phyloP scores from a whole-genome alignment of 768 basidiomycete genomes.

The Lenzites betulinus region DNA sequence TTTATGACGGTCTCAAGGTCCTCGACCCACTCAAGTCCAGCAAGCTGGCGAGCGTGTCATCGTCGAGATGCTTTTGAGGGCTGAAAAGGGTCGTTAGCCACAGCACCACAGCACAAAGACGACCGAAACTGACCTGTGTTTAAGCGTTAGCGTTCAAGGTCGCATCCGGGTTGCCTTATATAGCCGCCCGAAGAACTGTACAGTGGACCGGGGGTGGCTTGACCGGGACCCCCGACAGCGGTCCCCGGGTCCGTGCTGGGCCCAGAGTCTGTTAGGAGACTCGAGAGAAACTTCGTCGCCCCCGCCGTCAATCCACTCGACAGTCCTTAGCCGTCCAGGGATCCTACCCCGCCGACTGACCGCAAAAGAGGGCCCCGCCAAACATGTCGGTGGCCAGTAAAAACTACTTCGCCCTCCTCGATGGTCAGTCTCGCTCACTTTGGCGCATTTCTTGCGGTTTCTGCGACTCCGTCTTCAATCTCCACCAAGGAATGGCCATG shows the following conservation, averaged over 20 bases:
- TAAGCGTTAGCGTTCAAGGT: conserved; percentile 49
- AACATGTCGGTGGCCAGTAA: conserved; percentile 89
- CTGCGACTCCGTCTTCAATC: background rate
- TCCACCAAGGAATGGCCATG: conserved; percentile 6
- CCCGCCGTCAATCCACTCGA: conserved; percentile 24
- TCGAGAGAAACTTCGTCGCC: conserved; percentile 18
- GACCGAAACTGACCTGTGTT: conserved; percentile 55
- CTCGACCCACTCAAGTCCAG: conserved; percentile 75
- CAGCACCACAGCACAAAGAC: background rate
- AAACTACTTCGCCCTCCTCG: conserved; percentile 85
- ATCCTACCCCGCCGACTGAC: conserved; percentile 32
- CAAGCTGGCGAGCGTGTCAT: conserved; percentile 66
- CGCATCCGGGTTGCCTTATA: conserved; percentile 21
- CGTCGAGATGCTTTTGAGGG: conserved; percentile 88
- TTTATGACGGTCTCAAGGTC: conserved; percentile 86
- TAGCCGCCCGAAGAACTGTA: conserved; percentile 36
- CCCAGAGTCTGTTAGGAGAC: background rate
- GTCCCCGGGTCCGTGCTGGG: conserved; percentile 24
- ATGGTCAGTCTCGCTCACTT: conserved; percentile 50
- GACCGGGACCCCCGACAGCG: conserved; percentile 25
- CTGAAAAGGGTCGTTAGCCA: conserved; percentile 40
- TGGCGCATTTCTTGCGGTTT: background rate
- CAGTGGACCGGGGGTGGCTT: conserved; percentile 34
- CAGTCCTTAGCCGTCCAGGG: conserved; percentile 23
- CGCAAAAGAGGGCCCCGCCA: conserved; percentile 60